Evolutionary conservation across 805 yeast species (phyloP).

Genomic region (Wickerhamomyces alni): DNA sequence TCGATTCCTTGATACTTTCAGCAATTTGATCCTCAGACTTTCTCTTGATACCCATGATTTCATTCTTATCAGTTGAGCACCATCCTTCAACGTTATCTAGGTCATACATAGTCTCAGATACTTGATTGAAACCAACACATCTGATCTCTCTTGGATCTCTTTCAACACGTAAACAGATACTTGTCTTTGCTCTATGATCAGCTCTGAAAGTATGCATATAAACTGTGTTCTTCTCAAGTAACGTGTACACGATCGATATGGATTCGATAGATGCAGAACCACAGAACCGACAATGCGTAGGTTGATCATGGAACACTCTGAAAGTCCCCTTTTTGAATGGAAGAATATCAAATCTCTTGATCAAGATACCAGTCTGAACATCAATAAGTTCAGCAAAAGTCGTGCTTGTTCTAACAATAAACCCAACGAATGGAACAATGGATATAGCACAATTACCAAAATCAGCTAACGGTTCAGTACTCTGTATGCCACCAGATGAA

Average conservation of each 20-base stretch:
- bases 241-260: slow-evolving; percentile 67
- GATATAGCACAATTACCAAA: slow-evolving; percentile 34
- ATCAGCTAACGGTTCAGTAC: slow-evolving; percentile 5
- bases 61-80: slow-evolving; percentile 73
- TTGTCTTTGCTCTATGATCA: slow-evolving; percentile 69
- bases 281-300: slow-evolving; percentile 85
- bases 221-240: slow-evolving; percentile 46
- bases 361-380: slow-evolving; percentile 68
- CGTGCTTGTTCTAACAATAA: slow-evolving; percentile 57
- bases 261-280: slow-evolving; percentile 80
- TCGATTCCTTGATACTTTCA: slow-evolving; percentile 11
- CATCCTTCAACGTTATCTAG: slow-evolving; percentile 64
- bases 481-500: background rate
- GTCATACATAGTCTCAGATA: slow-evolving; percentile 65
- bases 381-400: slow-evolving; percentile 63
- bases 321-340: slow-evolving; percentile 50
- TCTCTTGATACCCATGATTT: slow-evolving; percentile 60
- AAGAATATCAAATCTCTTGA: slow-evolving; percentile 57
- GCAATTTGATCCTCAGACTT: slow-evolving; percentile 30
- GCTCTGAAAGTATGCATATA: slow-evolving; percentile 70
- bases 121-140: slow-evolving; percentile 79
- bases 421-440: slow-evolving; percentile 65
- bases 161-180: slow-evolving; percentile 82
- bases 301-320: slow-evolving; percentile 73
- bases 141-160: slow-evolving; percentile 90